phyloP scores from a whole-genome alignment of 2,329 filamentous ascomycete genomes.

The Aspergillus pseudoviridinutans region DNA sequence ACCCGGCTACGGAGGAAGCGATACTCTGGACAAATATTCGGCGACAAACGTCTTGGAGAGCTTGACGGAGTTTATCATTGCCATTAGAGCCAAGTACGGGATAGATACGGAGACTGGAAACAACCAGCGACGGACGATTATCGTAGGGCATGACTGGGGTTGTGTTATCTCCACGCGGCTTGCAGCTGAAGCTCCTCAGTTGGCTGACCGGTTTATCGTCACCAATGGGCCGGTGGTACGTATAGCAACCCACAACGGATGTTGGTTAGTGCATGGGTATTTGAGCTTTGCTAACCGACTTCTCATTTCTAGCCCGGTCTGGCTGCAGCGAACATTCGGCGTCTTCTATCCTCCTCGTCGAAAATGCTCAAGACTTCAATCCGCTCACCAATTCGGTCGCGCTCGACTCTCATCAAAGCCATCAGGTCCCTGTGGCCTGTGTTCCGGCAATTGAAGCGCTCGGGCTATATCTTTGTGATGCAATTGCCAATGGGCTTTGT shows the following conservation, averaged over 20 bases:
- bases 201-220: constrained; percentile 55
- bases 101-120: constrained; percentile 25
- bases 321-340: constrained; percentile 39
- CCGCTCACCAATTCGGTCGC: constrained; percentile 41
- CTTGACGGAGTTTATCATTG: constrained; percentile 51
- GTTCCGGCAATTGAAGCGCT: constrained; percentile 45
- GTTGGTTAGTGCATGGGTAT: background rate
- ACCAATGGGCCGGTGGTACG: constrained; percentile 52
- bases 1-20: constrained; percentile 57
- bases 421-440: constrained; percentile 44
- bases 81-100: constrained; percentile 46
- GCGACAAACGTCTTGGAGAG: constrained; percentile 51
- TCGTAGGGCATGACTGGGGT: constrained; percentile 56
- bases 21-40: constrained; percentile 48
- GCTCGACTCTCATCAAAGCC: constrained; percentile 44
- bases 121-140: constrained; percentile 43
- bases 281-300: background rate
- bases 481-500: constrained; percentile 47
- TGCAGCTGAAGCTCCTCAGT: constrained; percentile 53
- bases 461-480: constrained; percentile 55
- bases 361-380: constrained; percentile 51
- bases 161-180: constrained; percentile 51
- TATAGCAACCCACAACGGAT: constrained; percentile 1
- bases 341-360: constrained; percentile 39
- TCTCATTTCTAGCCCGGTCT: constrained; percentile 35